A percentile compares a stretch with the other conserved stretches of the same genome.
Evolutionary conservation across 164 flowering plant genomes (phyloP).

Genomic region (Stephania cephalantha): DNA sequence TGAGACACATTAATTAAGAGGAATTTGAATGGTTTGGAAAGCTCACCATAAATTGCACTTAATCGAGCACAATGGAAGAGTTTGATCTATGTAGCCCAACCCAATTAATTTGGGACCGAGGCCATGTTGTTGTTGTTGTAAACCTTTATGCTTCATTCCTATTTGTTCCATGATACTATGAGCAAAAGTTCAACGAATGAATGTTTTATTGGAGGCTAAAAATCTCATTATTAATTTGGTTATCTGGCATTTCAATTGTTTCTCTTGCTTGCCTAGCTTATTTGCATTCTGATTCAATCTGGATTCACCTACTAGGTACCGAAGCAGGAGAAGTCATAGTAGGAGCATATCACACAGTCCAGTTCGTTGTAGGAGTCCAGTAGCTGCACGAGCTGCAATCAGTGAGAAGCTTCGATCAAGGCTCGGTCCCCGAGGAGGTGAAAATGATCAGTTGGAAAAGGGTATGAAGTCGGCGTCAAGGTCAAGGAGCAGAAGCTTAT

Average conservation of each 20-base stretch:
- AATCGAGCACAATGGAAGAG: too few relatives aligned
- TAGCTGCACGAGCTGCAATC: conserved; percentile 28
- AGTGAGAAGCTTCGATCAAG: conserved; percentile 53
- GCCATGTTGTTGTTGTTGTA: too few relatives aligned
- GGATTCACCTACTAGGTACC: conserved; percentile 20
- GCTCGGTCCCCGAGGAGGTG: conserved; percentile 39
- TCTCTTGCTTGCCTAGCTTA: not conserved
- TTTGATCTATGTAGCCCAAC: too few relatives aligned
- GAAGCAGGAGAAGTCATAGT: conserved; percentile 39
- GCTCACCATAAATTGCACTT: too few relatives aligned
- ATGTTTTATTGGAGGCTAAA: not conserved
- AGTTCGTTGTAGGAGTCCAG: conserved; percentile 32
- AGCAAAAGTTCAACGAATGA: not conserved
- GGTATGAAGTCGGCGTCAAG: conserved; percentile 18
- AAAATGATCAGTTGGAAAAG: conserved; percentile 17
- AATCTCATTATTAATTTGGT: not conserved
- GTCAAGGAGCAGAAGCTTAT: conserved; percentile 34
- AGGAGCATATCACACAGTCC: conserved; percentile 51
- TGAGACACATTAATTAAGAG: too few relatives aligned
- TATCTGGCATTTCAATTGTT: not conserved
- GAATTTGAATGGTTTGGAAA: too few relatives aligned
- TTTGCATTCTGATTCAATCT: not conserved
- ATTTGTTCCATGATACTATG: too few relatives aligned
- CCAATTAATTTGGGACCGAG: too few relatives aligned
- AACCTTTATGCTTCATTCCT: not conserved